phyloP scores from a whole-genome alignment of 78 protist species.

The Anaeramoeba flamelloides region DNA sequence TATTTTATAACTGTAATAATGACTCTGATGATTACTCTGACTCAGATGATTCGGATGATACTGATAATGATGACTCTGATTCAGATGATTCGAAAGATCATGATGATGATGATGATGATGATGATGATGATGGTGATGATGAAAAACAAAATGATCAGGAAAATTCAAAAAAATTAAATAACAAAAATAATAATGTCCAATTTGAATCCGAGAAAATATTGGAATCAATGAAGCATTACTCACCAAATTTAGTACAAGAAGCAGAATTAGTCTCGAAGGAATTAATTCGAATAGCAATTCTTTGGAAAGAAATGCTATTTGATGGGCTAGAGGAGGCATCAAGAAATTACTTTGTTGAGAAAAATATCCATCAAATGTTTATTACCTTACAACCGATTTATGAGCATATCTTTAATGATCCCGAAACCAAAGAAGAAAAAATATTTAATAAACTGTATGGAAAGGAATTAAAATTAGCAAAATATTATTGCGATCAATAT shows the following conservation, averaged over 20 bases:
- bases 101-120: too few relatives aligned
- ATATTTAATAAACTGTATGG: background rate
- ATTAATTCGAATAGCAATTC: constrained; percentile 84
- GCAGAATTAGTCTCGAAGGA: constrained; percentile 72
- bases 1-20: too few relatives aligned
- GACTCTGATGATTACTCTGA: too few relatives aligned
- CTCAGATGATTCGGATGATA: too few relatives aligned
- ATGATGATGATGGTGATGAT: too few relatives aligned
- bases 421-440: background rate
- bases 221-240: constrained; percentile 22
- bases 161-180: too few relatives aligned
- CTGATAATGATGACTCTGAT: too few relatives aligned
- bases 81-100: too few relatives aligned
- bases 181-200: too few relatives aligned
- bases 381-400: background rate
- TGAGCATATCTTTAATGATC: background rate
- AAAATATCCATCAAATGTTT: constrained; percentile 59
- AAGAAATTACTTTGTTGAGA: constrained; percentile 68
- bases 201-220: too few relatives aligned
- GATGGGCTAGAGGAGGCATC: constrained; percentile 91
- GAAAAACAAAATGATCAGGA: too few relatives aligned
- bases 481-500: background rate
- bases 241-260: constrained; percentile 25
- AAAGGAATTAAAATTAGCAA: too few relatives aligned
- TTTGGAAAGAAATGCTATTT: constrained; percentile 93